Percentiles rank a stretch among this genome's conserved stretches.
These are phyloP conservation scores for Stropharia rugosoannulata DNA, from an alignment of 768 basidiomycete species.

Conservation along the genomic window DNA sequence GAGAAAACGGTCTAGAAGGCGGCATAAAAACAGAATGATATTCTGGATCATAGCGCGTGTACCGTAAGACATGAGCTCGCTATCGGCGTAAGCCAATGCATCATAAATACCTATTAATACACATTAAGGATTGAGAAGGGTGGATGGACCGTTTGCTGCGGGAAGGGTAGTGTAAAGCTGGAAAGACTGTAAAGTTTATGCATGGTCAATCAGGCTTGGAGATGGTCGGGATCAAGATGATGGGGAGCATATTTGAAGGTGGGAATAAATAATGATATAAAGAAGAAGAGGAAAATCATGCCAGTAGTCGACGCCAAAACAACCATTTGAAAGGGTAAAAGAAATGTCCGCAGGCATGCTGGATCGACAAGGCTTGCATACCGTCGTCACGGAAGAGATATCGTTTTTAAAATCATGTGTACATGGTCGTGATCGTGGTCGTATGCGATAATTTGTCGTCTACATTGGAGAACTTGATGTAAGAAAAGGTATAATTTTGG, in stretches of 20 bases:
- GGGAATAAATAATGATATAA: conserved; percentile 1
- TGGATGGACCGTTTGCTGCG: neutral
- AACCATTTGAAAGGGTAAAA: neutral
- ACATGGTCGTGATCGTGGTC: neutral
- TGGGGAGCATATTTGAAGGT: neutral
- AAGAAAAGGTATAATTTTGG: neutral
- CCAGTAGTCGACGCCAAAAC: neutral
- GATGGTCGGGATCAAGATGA: neutral
- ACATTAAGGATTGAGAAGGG: neutral
- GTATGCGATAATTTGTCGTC: neutral
- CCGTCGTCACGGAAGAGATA: neutral
- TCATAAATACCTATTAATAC: neutral
- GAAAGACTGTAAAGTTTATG: neutral
- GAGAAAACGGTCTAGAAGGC: neutral
- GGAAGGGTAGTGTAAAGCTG: neutral
- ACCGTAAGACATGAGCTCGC: conserved; percentile 1
- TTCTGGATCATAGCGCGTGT: neutral
- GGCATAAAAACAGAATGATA: neutral
- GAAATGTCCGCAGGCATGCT: neutral
- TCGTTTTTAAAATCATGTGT: neutral
- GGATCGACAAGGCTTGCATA: neutral
- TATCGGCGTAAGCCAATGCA: neutral
- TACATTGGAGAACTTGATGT: neutral
- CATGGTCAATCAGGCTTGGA: neutral
- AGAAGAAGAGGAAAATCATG: neutral